Conservation (phyloP, 1,139 yeast species). For the Saccharomycopsis hybrid region DNA sequence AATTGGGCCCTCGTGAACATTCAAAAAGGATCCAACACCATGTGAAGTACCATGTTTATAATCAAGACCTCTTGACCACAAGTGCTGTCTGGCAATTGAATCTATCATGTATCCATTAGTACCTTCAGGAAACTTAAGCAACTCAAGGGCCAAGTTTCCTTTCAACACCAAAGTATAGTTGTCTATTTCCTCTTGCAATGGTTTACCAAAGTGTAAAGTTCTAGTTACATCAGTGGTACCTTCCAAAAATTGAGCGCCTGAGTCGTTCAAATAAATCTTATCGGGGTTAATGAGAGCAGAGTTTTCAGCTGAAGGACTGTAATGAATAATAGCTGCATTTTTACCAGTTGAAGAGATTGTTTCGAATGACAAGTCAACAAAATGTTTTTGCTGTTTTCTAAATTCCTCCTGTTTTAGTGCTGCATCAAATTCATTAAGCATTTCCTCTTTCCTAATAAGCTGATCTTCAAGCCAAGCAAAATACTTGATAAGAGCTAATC, state of each 20-base stretch:
- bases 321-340: conserved; percentile 91
- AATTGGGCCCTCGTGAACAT: conserved; percentile 95
- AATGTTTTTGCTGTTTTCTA: conserved; percentile 55
- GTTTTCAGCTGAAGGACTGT: conserved; percentile 60
- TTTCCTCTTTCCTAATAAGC: conserved; percentile 44
- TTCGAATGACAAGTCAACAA: conserved; percentile 80
- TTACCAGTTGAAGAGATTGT: conserved; percentile 92
- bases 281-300: conserved; percentile 67
- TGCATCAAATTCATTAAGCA: conserved; percentile 75
- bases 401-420: conserved; percentile 60
- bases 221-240: conserved; percentile 98
- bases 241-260: conserved; percentile 90
- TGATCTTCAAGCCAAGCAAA: conserved; percentile 83
- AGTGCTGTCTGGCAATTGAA: conserved; percentile 77
- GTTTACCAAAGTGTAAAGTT: conserved; percentile 74
- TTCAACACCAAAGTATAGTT: conserved; percentile 88
- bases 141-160: conserved; percentile 81
- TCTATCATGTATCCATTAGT: conserved; percentile 83
- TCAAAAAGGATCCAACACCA: conserved; percentile 89
- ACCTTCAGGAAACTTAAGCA: conserved; percentile 76
- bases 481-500: conserved; percentile 69
- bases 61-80: conserved; percentile 86
- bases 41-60: conserved; percentile 97
- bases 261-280: conserved; percentile 79
- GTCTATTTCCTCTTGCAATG: conserved; percentile 57